These are phyloP conservation scores for Verticillium dahliae DNA, from an alignment of 2,329 filamentous ascomycete species.

Conservation along the genomic window DNA sequence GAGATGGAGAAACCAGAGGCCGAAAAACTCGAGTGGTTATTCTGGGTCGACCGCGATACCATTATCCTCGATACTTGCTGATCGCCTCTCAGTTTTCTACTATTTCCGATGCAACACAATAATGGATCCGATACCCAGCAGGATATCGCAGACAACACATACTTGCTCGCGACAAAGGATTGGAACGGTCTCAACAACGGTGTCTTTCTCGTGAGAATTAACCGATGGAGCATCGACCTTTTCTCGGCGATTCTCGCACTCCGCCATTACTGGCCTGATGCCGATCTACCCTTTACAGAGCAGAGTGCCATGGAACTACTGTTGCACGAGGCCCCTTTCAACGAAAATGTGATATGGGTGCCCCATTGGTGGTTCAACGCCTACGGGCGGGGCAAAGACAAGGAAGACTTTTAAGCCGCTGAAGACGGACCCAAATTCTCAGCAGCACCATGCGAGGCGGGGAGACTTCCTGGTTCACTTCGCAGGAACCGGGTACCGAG, in stretches of 20 bases:
- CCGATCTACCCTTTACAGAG: conserved; percentile 8
- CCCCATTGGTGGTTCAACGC: conserved; percentile 16
- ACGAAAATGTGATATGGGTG: conserved; percentile 1
- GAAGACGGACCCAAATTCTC: neutral
- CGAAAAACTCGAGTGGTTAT: conserved; percentile 10
- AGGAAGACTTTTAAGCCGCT: neutral
- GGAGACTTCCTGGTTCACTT: conserved; percentile 14
- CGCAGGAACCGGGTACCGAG: conserved; percentile 3
- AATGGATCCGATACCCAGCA: too few relatives aligned
- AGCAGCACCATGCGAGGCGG: neutral
- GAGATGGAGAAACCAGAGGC: conserved; percentile 10
- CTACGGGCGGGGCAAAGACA: conserved; percentile 1
- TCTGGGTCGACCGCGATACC: conserved; percentile 16
- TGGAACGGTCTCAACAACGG: conserved; percentile 14
- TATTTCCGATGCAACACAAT: neutral
- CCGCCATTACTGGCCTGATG: conserved; percentile 8
- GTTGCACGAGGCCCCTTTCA: conserved; percentile 8
- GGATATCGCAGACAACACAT: neutral
- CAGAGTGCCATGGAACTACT: conserved; percentile 15
- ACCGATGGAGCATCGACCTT: conserved; percentile 9
- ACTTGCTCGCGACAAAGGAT: conserved; percentile 10
- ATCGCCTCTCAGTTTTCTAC: conserved; percentile 6
- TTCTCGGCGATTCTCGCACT: conserved; percentile 12
- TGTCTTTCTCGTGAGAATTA: conserved; percentile 12
- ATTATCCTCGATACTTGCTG: conserved; percentile 13